Conservation (phyloP, 345 rosid species). For the Gossypioides kirkii region DNA sequence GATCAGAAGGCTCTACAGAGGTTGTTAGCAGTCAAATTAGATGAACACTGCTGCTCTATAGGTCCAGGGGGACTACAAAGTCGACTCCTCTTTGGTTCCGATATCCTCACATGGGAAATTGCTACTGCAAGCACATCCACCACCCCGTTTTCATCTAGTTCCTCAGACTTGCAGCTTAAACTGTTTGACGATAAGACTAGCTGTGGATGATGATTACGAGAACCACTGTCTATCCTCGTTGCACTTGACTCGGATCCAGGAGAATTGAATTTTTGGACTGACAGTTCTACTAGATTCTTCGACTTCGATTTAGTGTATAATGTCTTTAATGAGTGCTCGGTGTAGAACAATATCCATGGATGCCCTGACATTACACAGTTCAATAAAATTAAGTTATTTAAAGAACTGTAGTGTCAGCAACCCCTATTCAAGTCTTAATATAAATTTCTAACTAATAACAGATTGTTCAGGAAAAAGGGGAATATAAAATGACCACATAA, state of each 20-base stretch:
- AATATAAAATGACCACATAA: not conserved
- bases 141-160: not conserved
- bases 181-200: not conserved
- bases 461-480: not conserved
- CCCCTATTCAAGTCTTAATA: not conserved
- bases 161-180: not conserved
- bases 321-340: conserved; percentile 61
- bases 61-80: conserved; percentile 66
- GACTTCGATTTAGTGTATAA: conserved; percentile 54
- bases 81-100: conserved; percentile 86
- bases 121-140: conserved; percentile 47
- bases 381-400: not conserved
- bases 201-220: not conserved
- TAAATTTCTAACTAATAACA: not conserved
- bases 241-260: conserved; percentile 17
- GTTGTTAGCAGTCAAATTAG: conserved; percentile 73
- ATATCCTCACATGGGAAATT: conserved; percentile 75
- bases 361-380: conserved; percentile 51
- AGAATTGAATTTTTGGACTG: conserved; percentile 15
- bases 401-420: not conserved
- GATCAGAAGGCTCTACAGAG: conserved; percentile 89
- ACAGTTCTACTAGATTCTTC: conserved; percentile 47
- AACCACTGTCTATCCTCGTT: conserved; percentile 6
- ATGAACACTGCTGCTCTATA: conserved; percentile 81
- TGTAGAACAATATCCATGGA: conserved; percentile 86